Evolutionary conservation across 768 basidiomycete genomes (phyloP).

Genomic region (Leccinum aurantiacum): DNA sequence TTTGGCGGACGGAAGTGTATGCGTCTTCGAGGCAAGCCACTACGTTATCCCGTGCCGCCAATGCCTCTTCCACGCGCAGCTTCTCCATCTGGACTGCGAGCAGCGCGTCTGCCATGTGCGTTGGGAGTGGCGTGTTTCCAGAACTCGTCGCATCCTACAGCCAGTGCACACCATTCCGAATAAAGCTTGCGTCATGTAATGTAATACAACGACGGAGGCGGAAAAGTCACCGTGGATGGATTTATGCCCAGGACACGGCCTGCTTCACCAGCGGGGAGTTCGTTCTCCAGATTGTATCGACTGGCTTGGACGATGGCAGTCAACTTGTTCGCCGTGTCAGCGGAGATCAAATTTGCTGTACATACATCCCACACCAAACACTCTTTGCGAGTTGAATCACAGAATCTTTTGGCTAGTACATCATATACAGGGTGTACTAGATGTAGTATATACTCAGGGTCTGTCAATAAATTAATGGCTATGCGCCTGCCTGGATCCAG

Average conservation of each 20-base stretch:
- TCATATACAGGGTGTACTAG: neutral
- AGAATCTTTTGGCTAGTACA: no score
- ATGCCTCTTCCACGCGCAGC: constrained; percentile 53
- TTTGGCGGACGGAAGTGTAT: constrained; percentile 60
- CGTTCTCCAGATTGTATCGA: constrained; percentile 5
- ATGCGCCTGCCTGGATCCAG: constrained; percentile 13
- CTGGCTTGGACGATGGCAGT: neutral
- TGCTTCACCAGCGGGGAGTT: constrained; percentile 1
- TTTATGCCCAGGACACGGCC: constrained; percentile 1
- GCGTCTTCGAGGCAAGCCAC: constrained; percentile 59
- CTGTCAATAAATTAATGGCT: constrained; percentile 1
- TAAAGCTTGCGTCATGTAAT: constrained; percentile 1
- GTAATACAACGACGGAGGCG: neutral
- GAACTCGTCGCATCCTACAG: neutral
- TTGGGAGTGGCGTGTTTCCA: neutral
- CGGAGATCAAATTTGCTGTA: neutral
- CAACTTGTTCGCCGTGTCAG: neutral
- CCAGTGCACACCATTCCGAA: constrained; percentile 11
- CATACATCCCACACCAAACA: no score
- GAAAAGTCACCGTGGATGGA: constrained; percentile 15
- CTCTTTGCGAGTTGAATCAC: no score
- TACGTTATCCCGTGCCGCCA: constrained; percentile 61
- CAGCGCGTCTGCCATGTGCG: constrained; percentile 44
- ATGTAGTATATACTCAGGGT: neutral
- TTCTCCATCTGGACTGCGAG: constrained; percentile 56